A percentile compares a stretch with the other conserved stretches of the same genome.
These are phyloP conservation scores for Castanopsis chinensis DNA, from an alignment of 306 rosid genomes.

Conservation along the genomic window DNA sequence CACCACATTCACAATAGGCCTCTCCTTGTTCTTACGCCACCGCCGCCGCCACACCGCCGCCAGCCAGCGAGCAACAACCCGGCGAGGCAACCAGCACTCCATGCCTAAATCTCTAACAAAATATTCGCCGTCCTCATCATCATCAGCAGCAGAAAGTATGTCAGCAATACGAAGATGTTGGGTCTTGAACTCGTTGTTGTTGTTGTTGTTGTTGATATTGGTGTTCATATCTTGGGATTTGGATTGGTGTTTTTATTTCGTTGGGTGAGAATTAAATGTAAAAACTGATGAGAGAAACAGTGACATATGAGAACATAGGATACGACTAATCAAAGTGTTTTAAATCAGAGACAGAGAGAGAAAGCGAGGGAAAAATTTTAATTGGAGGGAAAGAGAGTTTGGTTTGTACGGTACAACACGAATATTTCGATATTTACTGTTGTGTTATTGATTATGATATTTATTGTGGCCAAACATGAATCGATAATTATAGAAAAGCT, in stretches of 20 bases:
- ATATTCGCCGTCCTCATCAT: constrained; percentile 20
- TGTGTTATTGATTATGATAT: neutral
- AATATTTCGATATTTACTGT: neutral
- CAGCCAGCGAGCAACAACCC: constrained; percentile 47
- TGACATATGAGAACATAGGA: neutral
- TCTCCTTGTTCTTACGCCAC: constrained; percentile 22
- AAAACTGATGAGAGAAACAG: neutral
- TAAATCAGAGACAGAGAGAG: too few relatives aligned
- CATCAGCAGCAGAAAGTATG: constrained; percentile 42
- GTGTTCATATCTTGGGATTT: neutral
- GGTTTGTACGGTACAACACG: too few relatives aligned
- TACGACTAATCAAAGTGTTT: too few relatives aligned
- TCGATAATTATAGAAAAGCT: neutral
- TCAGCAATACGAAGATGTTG: constrained; percentile 54
- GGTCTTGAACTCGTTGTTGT: neutral
- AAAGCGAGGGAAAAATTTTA: too few relatives aligned
- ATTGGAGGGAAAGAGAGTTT: too few relatives aligned
- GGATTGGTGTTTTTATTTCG: neutral
- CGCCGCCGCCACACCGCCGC: constrained; percentile 30
- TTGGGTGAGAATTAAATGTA: constrained; percentile 11
- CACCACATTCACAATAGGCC: constrained; percentile 1
- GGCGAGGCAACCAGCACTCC: constrained; percentile 55
- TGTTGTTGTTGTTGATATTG: neutral
- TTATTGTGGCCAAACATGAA: neutral
- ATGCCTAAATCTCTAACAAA: constrained; percentile 21